phyloP scores from a whole-genome alignment of 2,329 filamentous ascomycete genomes.

The Chaetomium olivaceum region DNA sequence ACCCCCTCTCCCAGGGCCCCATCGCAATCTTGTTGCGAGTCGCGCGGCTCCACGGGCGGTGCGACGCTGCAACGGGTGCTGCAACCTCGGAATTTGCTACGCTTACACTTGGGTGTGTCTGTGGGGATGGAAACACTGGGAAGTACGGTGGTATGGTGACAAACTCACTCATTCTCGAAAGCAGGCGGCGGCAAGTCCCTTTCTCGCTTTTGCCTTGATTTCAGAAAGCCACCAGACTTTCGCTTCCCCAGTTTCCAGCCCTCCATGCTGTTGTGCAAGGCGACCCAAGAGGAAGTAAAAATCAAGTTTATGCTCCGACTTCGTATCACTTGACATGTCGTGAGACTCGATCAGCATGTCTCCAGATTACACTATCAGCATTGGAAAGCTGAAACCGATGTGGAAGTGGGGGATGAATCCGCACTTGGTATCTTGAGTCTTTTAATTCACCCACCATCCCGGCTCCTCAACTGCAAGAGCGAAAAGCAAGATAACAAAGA shows the following conservation, averaged over 20 bases:
- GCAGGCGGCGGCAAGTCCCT: neutral
- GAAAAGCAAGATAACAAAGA: neutral
- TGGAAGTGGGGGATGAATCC: too few species aligned
- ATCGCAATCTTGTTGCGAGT: conserved; percentile 15
- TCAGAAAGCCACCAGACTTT: neutral
- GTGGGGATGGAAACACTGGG: too few species aligned
- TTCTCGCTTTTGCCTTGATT: neutral
- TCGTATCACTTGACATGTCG: neutral
- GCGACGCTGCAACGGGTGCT: neutral
- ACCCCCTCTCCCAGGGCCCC: neutral
- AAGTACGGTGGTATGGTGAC: neutral
- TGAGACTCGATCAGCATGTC: neutral
- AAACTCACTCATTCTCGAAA: neutral
- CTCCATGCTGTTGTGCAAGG: neutral
- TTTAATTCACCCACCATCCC: neutral
- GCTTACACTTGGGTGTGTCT: neutral
- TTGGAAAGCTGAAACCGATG: neutral
- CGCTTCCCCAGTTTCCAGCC: neutral
- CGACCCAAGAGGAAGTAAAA: neutral
- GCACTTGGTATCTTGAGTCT: too few species aligned
- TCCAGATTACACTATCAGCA: neutral
- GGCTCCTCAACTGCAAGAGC: neutral
- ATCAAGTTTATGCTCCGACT: neutral
- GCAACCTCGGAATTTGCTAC: neutral
- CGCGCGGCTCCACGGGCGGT: conserved; percentile 2